A percentile compares a stretch with the other conserved stretches of the same genome.
These are phyloP conservation scores for Fusarium piperis DNA, from an alignment of 2,329 filamentous ascomycete species.

Conservation along the genomic window DNA sequence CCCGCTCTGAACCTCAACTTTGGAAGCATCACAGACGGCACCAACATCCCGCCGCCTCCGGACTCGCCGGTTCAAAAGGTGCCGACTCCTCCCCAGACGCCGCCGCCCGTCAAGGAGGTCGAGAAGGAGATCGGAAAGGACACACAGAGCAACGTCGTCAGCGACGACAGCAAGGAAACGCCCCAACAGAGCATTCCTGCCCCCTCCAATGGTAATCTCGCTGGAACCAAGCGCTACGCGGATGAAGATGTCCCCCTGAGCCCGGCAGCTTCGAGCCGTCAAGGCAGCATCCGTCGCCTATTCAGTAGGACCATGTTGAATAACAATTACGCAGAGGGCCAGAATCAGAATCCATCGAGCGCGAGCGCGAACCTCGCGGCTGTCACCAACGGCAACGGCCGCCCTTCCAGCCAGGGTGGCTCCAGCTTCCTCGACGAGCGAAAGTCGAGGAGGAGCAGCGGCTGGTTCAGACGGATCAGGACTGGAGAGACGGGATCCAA, in stretches of 20 bases:
- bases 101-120: slow-evolving; percentile 41
- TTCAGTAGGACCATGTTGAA: slow-evolving; percentile 66
- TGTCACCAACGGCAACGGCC: slow-evolving; percentile 43
- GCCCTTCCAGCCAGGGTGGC: slow-evolving; percentile 62
- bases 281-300: slow-evolving; percentile 66
- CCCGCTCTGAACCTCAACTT: slow-evolving; percentile 68
- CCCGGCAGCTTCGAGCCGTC: slow-evolving; percentile 61
- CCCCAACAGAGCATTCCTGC: slow-evolving; percentile 38
- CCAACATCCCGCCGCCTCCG: slow-evolving; percentile 67
- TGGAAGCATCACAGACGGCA: slow-evolving; percentile 68
- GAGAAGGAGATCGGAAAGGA: slow-evolving; percentile 31
- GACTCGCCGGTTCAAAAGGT: slow-evolving; percentile 64
- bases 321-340: slow-evolving; percentile 61
- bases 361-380: slow-evolving; percentile 48
- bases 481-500: slow-evolving; percentile 46
- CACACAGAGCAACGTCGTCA: slow-evolving; percentile 17
- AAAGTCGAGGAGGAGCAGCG: slow-evolving; percentile 65
- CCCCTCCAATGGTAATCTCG: slow-evolving; percentile 54
- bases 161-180: slow-evolving; percentile 31
- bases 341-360: slow-evolving; percentile 55
- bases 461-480: slow-evolving; percentile 67
- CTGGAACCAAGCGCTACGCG: slow-evolving; percentile 60
- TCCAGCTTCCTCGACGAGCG: slow-evolving; percentile 61
- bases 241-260: slow-evolving; percentile 64
- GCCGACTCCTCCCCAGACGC: slow-evolving; percentile 54